These are phyloP conservation scores for Coniochaeta prunicola DNA, from an alignment of 2,329 filamentous ascomycete species.

Conservation along the genomic window DNA sequence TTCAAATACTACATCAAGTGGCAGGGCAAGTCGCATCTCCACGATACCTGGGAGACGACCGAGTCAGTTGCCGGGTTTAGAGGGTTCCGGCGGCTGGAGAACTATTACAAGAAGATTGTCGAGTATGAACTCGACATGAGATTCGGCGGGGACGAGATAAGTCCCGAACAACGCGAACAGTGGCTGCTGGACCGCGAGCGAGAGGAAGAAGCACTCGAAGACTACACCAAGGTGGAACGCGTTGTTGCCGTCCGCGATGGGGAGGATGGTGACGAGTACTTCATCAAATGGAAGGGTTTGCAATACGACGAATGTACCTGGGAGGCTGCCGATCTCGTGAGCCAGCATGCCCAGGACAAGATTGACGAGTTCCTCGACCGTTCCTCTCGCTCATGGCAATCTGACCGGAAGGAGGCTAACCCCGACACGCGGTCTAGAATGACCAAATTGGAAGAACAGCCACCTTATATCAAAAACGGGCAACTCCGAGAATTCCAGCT, in stretches of 20 bases:
- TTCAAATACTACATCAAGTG: slow-evolving; percentile 95
- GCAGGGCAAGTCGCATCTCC: slow-evolving; percentile 91
- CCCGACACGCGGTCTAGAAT: slow-evolving; percentile 66
- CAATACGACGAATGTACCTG: slow-evolving; percentile 94
- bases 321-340: slow-evolving; percentile 73
- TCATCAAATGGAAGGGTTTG: slow-evolving; percentile 93
- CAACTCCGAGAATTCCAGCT: slow-evolving; percentile 90
- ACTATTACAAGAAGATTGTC: slow-evolving; percentile 83
- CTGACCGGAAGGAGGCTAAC: slow-evolving; percentile 71
- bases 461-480: slow-evolving; percentile 75
- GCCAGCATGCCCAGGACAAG: slow-evolving; percentile 73
- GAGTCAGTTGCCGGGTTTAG: slow-evolving; percentile 68
- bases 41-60: slow-evolving; percentile 89
- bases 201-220: slow-evolving; percentile 77
- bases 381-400: slow-evolving; percentile 70
- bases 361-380: slow-evolving; percentile 90
- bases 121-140: slow-evolving; percentile 72
- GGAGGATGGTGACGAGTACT: slow-evolving; percentile 79
- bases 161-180: slow-evolving; percentile 82
- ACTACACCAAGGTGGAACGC: slow-evolving; percentile 88
- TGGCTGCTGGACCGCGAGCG: slow-evolving; percentile 93
- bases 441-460: slow-evolving; percentile 71
- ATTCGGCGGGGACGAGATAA: slow-evolving; percentile 65
- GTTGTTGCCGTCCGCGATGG: slow-evolving; percentile 79
- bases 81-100: slow-evolving; percentile 84